These are phyloP conservation scores for Fraxinus sp. DNA, from an alignment of 305 asterid species.

Conservation along the genomic window DNA sequence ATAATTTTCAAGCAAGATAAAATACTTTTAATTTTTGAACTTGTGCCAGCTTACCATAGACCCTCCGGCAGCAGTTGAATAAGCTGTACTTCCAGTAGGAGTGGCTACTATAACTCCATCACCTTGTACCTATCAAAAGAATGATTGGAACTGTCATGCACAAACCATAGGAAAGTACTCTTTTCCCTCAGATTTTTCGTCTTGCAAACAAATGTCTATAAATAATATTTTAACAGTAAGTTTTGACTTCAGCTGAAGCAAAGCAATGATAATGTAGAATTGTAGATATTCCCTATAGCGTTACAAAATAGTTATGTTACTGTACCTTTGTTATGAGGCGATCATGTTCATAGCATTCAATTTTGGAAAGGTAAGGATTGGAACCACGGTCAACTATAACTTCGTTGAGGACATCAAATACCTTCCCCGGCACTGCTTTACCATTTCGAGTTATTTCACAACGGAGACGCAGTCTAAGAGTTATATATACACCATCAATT, in stretches of 20 bases:
- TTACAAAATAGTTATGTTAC: background rate
- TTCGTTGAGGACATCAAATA: constrained; percentile 91
- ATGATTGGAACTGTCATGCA: constrained; percentile 22
- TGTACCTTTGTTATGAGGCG: constrained; percentile 94
- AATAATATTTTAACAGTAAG: background rate
- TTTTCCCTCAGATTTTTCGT: too few relatives aligned
- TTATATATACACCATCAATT: constrained; percentile 82
- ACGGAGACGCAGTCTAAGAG: constrained; percentile 94
- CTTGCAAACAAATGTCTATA: too few relatives aligned
- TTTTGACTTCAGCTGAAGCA: constrained; percentile 3
- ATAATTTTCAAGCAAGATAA: background rate
- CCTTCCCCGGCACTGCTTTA: constrained; percentile 86
- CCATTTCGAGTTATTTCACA: constrained; percentile 93
- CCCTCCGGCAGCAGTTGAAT: constrained; percentile 98
- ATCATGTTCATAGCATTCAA: constrained; percentile 94
- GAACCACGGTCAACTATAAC: constrained; percentile 97
- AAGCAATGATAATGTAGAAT: background rate
- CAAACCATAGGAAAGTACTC: background rate
- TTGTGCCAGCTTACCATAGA: constrained; percentile 67
- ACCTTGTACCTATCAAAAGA: constrained; percentile 80
- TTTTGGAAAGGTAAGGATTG: constrained; percentile 94
- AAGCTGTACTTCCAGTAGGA: constrained; percentile 99
- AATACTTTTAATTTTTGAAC: background rate
- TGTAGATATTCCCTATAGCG: background rate
- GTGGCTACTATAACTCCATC: constrained; percentile 99